These are phyloP conservation scores for Lumnitzera racemosa DNA, from an alignment of 345 rosid genomes.

Conservation along the genomic window DNA sequence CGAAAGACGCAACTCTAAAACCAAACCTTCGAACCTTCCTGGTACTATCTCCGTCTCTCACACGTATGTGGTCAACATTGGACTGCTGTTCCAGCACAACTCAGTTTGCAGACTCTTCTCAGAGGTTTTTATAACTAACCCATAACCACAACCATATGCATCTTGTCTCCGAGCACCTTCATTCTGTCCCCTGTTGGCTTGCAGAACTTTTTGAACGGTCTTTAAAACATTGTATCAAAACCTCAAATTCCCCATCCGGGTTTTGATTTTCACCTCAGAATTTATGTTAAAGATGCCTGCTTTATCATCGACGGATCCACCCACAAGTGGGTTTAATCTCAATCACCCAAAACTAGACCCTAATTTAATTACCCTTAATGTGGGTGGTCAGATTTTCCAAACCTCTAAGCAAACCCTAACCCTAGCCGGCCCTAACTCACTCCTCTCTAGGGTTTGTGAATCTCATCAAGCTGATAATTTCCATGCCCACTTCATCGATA, in stretches of 20 bases:
- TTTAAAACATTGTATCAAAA: too few relatives aligned
- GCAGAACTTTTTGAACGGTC: too few relatives aligned
- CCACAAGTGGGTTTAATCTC: background rate
- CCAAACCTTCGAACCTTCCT: too few relatives aligned
- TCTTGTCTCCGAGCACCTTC: too few relatives aligned
- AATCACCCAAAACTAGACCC: slow-evolving; percentile 7
- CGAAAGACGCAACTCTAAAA: too few relatives aligned
- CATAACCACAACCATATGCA: too few relatives aligned
- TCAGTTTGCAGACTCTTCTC: too few relatives aligned
- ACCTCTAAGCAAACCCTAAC: slow-evolving; percentile 68
- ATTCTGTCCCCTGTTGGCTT: too few relatives aligned
- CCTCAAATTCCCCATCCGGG: background rate
- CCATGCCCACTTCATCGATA: slow-evolving; percentile 51
- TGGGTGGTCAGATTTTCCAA: slow-evolving; percentile 77
- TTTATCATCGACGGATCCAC: background rate
- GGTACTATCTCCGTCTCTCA: too few relatives aligned
- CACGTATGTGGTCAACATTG: too few relatives aligned
- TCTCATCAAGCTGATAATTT: slow-evolving; percentile 19
- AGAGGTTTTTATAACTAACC: too few relatives aligned
- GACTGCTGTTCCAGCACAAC: too few relatives aligned
- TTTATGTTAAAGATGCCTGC: slow-evolving; percentile 18
- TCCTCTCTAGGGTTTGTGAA: slow-evolving; percentile 44
- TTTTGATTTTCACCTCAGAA: background rate
- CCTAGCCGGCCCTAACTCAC: slow-evolving; percentile 56
- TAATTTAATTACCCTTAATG: slow-evolving; percentile 51